Base-by-base conservation (phyloP, 805 yeast genomes). In the Suhomyces tanzawaensis region DNA sequence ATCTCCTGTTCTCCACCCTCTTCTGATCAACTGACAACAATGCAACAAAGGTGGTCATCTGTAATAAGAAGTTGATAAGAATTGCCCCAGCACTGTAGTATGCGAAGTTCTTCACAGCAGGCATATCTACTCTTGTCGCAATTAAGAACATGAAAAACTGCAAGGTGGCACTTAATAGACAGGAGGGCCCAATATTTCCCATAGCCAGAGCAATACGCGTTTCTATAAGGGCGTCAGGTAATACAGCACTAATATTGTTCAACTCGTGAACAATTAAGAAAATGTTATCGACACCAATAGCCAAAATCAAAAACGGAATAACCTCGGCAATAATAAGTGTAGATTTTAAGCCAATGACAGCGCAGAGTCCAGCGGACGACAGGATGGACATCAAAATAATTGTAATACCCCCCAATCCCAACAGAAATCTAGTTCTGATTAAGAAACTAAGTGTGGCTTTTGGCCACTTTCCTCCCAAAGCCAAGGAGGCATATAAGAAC, bases 251-350 rank as follows among this genome's bases (percentile, higher is more conserved):
- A 19, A 81, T 74, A 14, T 71, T 62, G 29, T 80, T 76, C 33
- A 86, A 67, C 52, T 89, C 95, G 55, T 90, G 90, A 1, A 88
- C 82, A 15, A 91, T 77, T 47, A 91, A 66, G 54, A 90, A 93
- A 18, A 91, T 85, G 57, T 91, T 91, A 62, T 91, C 99, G 19
- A 91, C 88, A n/a, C 99, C 99, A 39, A 91, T 82, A 0, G 99
- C 99, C 41, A 91, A 69, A 11, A 91, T 85, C 51, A 91, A 67
- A 55, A 91, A 91, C 7, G 98, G 98, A 23, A 91, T 91, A 4
- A 91, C 99, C 58, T 93, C 98, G 2, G 98, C 97, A 40, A 91
- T 88, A 47, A 91, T 90, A 29, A 91, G 67, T 0, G 98, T 91
- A 0, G 95, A 85, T 52, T 85, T 87, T 34, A 90, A 62, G 0